These are phyloP conservation scores for Monilinia fructigena DNA, from an alignment of 2,329 filamentous ascomycete species.

Conservation along the genomic window DNA sequence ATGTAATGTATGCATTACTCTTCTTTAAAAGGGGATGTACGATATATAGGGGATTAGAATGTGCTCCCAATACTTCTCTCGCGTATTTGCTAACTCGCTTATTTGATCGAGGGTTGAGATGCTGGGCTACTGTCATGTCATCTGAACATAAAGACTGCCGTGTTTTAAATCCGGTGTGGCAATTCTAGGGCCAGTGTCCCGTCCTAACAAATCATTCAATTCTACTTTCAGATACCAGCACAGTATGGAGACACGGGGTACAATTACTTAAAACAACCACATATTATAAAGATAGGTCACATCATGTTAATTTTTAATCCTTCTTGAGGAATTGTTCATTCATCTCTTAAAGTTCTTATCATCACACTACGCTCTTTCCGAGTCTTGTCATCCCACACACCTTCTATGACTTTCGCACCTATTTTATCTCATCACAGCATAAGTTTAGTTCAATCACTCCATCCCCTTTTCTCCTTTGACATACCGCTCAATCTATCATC, in stretches of 20 bases:
- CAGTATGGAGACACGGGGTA: not conserved
- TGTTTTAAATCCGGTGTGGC: too few relatives aligned
- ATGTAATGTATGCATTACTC: too few relatives aligned
- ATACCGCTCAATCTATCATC: slow-evolving; percentile 1
- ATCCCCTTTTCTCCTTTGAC: not conserved
- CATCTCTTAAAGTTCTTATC: not conserved
- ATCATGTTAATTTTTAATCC: not conserved
- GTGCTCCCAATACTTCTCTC: too few relatives aligned
- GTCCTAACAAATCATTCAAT: too few relatives aligned
- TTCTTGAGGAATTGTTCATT: slow-evolving; percentile 3
- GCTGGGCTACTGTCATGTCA: too few relatives aligned
- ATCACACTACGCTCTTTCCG: not conserved
- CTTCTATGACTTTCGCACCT: not conserved
- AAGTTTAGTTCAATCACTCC: not conserved
- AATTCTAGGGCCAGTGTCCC: too few relatives aligned
- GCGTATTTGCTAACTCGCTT: too few relatives aligned
- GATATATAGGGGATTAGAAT: too few relatives aligned
- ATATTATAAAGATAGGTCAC: not conserved
- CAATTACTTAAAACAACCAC: not conserved
- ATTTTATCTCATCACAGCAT: not conserved
- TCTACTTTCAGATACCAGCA: too few relatives aligned
- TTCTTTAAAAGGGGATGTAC: too few relatives aligned
- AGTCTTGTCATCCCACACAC: not conserved
- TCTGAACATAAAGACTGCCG: too few relatives aligned
- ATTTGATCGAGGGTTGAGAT: too few relatives aligned